Conservation (phyloP, 2,329 filamentous ascomycete genomes). For the Pyrenochaeta sp. region DNA sequence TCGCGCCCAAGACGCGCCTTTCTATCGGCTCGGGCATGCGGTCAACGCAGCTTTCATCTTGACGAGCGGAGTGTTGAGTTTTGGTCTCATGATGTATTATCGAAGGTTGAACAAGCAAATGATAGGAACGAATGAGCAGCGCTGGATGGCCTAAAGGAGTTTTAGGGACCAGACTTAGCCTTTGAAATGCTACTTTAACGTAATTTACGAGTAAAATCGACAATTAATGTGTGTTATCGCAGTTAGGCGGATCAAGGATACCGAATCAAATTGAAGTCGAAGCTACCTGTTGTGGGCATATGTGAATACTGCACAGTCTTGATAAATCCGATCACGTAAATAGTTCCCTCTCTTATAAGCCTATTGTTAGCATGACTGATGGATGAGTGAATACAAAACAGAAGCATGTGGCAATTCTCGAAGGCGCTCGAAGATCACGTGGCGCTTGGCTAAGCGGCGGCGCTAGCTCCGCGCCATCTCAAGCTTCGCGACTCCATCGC, state of each 20-base stretch:
- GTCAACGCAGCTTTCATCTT: conserved; percentile 4
- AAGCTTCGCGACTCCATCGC: conserved; percentile 26
- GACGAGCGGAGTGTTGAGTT: background rate
- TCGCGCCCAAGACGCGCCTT: background rate
- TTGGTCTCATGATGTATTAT: background rate
- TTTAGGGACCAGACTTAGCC: background rate
- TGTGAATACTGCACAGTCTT: too few species aligned
- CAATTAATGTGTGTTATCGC: too few species aligned
- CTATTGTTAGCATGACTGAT: too few species aligned
- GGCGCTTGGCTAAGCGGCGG: conserved; percentile 13
- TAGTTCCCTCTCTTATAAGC: too few species aligned
- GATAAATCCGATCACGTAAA: too few species aligned
- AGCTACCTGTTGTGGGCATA: too few species aligned
- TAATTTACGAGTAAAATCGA: too few species aligned
- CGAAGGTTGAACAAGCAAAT: conserved; percentile 1
- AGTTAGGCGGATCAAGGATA: too few species aligned
- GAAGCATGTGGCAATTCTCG: background rate
- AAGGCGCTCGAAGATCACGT: conserved; percentile 8
- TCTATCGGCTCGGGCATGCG: conserved; percentile 4
- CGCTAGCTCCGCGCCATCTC: conserved; percentile 12
- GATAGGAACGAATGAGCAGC: background rate
- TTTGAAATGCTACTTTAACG: background rate
- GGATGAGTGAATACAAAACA: too few species aligned
- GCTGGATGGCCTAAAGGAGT: background rate
- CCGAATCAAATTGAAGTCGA: too few species aligned